Conservation (phyloP, 163 green algal genomes). For the Chloroidium sp. region DNA sequence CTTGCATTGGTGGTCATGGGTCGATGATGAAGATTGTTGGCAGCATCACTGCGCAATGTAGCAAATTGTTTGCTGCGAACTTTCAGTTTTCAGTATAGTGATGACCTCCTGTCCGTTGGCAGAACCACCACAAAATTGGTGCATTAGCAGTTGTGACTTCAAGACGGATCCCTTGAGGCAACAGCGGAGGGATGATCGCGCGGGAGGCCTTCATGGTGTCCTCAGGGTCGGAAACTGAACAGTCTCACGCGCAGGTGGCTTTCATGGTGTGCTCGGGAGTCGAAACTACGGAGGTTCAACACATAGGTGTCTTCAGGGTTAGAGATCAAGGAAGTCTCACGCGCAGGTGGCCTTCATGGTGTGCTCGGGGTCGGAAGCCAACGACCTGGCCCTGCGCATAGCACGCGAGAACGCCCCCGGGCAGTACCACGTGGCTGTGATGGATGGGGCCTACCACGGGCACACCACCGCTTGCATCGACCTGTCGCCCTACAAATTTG, state of each 20-base stretch:
- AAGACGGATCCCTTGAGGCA: no score
- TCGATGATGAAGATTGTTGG: no score
- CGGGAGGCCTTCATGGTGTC: slow-evolving; percentile 49
- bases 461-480: slow-evolving; percentile 42
- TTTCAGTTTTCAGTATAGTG: no score
- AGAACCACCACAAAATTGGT: no score
- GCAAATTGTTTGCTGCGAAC: no score
- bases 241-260: slow-evolving; percentile 25
- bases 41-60: no score
- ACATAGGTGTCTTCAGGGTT: no score
- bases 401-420: slow-evolving; percentile 14
- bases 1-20: no score
- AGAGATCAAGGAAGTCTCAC: background rate
- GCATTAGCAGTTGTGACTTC: no score
- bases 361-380: slow-evolving; percentile 72
- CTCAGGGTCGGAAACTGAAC: no score
- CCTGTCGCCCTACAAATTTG: slow-evolving; percentile 48
- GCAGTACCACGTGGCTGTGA: slow-evolving; percentile 39
- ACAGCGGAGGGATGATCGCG: no score
- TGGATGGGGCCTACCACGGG: slow-evolving; percentile 72
- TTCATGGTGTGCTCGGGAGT: slow-evolving; percentile 66
- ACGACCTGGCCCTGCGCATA: slow-evolving; percentile 76
- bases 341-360: slow-evolving; percentile 54
- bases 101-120: no score
- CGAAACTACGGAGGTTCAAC: slow-evolving; percentile 67